phyloP scores from a whole-genome alignment of 495 filamentous ascomycete genomes.

The Neurospora sp. region DNA sequence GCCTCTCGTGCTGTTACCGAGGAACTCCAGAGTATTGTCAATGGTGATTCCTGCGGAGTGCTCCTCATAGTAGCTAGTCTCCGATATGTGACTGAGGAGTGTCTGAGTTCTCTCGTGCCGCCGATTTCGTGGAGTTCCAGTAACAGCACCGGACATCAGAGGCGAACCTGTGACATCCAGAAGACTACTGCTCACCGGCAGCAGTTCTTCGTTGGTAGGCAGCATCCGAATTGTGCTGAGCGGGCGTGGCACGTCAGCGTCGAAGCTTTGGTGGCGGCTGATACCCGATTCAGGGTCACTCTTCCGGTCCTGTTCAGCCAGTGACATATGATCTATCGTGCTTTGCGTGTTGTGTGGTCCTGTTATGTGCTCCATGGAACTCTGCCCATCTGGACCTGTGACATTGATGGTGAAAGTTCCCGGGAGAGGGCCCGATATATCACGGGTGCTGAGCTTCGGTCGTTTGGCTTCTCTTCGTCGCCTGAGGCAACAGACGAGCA shows the following conservation, averaged over 20 bases:
- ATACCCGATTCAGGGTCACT: neutral
- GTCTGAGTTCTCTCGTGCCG: neutral
- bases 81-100: constrained; percentile 13
- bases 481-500: constrained; percentile 17
- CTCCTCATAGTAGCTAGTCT: constrained; percentile 11
- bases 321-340: neutral
- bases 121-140: neutral
- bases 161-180: neutral
- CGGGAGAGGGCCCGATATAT: constrained; percentile 34
- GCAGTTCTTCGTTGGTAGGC: neutral
- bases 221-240: neutral
- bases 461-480: constrained; percentile 4
- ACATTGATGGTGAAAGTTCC: constrained; percentile 23
- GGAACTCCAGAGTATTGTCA: neutral
- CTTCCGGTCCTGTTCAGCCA: neutral
- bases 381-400: neutral
- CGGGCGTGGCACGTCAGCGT: neutral
- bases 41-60: constrained; percentile 3
- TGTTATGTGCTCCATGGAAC: neutral
- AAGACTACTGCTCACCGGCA: neutral
- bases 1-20: constrained; percentile 3
- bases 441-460: constrained; percentile 10
- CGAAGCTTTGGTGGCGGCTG: neutral
- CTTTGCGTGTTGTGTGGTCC: neutral
- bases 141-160: neutral